phyloP scores from a whole-genome alignment of 2,329 filamentous ascomycete genomes.

The Rachicladosporium sp. region DNA sequence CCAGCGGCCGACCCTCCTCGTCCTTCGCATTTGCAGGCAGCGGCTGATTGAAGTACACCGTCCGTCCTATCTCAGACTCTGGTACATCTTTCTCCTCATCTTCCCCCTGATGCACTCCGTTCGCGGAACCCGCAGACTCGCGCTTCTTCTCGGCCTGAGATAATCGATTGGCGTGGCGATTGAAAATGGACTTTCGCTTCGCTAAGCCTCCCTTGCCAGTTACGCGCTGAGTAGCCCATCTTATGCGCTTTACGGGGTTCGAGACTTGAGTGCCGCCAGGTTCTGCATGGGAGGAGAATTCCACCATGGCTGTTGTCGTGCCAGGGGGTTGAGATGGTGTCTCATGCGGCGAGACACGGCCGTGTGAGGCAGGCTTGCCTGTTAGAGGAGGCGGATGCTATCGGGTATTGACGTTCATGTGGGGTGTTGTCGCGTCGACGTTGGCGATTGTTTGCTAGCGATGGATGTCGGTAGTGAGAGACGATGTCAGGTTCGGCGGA shows the following conservation, averaged over 20 bases:
- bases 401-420: constrained; percentile 2
- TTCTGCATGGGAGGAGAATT: too few species aligned
- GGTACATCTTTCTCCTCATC: constrained; percentile 27
- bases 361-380: constrained; percentile 2
- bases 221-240: constrained; percentile 93
- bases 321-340: constrained; percentile 4
- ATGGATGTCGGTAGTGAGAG: too few species aligned
- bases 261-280: constrained; percentile 19
- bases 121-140: constrained; percentile 23
- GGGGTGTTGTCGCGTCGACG: not conserved
- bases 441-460: too few species aligned
- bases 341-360: constrained; percentile 10
- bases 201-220: constrained; percentile 59
- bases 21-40: constrained; percentile 65
- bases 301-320: too few species aligned
- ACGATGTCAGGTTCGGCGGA: too few species aligned
- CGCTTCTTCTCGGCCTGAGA: constrained; percentile 25
- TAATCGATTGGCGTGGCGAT: constrained; percentile 37
- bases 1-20: constrained; percentile 62
- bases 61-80: constrained; percentile 35
- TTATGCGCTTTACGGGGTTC: constrained; percentile 54
- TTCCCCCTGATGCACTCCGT: constrained; percentile 20
- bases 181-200: constrained; percentile 74
- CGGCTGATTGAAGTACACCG: constrained; percentile 75
- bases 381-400: constrained; percentile 1